phyloP scores from a whole-genome alignment of 2,329 filamentous ascomycete genomes.

The Gnomoniopsis sp. region DNA sequence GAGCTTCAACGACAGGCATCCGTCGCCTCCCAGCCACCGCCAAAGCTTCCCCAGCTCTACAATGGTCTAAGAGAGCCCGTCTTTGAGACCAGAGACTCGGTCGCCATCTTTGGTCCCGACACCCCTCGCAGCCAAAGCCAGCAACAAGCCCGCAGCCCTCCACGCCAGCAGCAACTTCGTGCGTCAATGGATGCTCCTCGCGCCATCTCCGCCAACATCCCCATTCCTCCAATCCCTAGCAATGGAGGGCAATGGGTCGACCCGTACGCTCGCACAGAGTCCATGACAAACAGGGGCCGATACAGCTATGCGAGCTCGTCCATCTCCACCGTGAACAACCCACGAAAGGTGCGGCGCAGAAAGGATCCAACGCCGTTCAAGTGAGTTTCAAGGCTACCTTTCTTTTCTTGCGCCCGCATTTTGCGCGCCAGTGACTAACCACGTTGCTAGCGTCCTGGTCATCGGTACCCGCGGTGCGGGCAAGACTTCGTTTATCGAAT shows the following conservation, averaged over 20 bases:
- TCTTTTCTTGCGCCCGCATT: neutral
- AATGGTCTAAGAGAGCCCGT: conserved; percentile 29
- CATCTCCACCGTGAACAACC: conserved; percentile 88
- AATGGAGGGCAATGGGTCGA: conserved; percentile 56
- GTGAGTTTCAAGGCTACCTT: conserved; percentile 57
- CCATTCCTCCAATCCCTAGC: conserved; percentile 58
- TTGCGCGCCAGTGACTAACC: conserved; percentile 7
- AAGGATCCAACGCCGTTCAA: conserved; percentile 99
- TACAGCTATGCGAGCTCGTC: conserved; percentile 95
- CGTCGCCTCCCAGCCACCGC: conserved; percentile 40
- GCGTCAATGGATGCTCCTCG: conserved; percentile 49
- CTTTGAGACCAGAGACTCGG: conserved; percentile 8
- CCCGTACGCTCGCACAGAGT: conserved; percentile 80
- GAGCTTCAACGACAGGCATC: conserved; percentile 48
- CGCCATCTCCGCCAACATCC: conserved; percentile 38
- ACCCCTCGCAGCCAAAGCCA: conserved; percentile 25
- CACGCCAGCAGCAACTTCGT: conserved; percentile 31
- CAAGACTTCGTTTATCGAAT: conserved; percentile 96
- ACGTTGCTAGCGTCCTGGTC: conserved; percentile 69
- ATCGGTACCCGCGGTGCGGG: conserved; percentile 83
- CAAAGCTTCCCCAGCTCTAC: conserved; percentile 51
- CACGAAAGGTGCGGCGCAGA: conserved; percentile 83
- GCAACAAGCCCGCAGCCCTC: conserved; percentile 21
- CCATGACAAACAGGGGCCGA: conserved; percentile 93
- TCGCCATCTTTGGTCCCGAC: conserved; percentile 10